These are phyloP conservation scores for Chenopodium quinoa DNA, from an alignment of 148 eudicot genomes.

Conservation along the genomic window DNA sequence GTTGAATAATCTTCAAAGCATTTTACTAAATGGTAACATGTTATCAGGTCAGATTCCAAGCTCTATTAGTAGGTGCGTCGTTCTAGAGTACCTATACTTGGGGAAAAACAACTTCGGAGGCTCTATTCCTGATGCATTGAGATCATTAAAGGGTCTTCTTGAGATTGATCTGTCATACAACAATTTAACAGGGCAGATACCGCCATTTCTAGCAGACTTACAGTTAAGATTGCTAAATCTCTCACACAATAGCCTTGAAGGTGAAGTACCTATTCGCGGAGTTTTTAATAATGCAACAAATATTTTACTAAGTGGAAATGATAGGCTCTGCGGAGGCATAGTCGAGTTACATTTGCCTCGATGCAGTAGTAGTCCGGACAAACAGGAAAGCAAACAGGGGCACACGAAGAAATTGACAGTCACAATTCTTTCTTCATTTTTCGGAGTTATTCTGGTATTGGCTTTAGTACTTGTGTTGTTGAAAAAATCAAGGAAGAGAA, in stretches of 20 bases:
- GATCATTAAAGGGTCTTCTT: constrained; percentile 22
- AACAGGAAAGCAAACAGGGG: neutral
- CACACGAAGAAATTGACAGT: neutral
- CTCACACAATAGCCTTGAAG: constrained; percentile 38
- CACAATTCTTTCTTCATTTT: constrained; percentile 7
- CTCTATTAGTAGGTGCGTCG: constrained; percentile 27
- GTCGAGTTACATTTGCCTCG: constrained; percentile 26
- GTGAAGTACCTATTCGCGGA: constrained; percentile 37
- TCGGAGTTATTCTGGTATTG: constrained; percentile 14
- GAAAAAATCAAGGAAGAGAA: neutral
- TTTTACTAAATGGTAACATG: constrained; percentile 25
- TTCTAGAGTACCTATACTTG: constrained; percentile 23
- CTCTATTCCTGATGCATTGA: constrained; percentile 9
- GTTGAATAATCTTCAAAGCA: constrained; percentile 19
- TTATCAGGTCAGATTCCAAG: constrained; percentile 38
- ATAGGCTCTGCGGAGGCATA: constrained; percentile 42
- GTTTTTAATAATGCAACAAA: constrained; percentile 34
- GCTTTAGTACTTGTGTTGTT: neutral
- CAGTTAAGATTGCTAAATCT: constrained; percentile 19
- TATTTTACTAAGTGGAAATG: constrained; percentile 32
- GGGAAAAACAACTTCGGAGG: constrained; percentile 34
- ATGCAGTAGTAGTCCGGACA: constrained; percentile 2
- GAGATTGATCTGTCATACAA: constrained; percentile 36
- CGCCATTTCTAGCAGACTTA: constrained; percentile 24
- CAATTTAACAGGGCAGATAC: constrained; percentile 38